These are phyloP conservation scores for Neoarthrinium moseri DNA, from an alignment of 2,329 filamentous ascomycete species.

Conservation along the genomic window DNA sequence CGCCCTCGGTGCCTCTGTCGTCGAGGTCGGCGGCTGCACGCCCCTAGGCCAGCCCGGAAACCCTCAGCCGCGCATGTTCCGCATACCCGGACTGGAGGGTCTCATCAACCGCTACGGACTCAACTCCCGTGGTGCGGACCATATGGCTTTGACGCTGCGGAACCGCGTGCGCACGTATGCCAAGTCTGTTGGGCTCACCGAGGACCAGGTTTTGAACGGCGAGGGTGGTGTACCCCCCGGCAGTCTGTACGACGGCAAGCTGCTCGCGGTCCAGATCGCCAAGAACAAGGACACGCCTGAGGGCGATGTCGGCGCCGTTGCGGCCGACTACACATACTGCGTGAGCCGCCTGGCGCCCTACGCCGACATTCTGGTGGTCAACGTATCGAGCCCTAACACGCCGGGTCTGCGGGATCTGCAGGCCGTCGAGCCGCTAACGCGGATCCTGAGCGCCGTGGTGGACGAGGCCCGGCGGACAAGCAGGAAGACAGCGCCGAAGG, in stretches of 20 bases:
- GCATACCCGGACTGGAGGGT: constrained; percentile 77
- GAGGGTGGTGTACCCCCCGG: constrained; percentile 77
- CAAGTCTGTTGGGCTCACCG: constrained; percentile 66
- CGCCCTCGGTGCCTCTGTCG: constrained; percentile 78
- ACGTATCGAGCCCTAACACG: constrained; percentile 95
- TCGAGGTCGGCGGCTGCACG: constrained; percentile 91
- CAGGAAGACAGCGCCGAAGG: constrained; percentile 70
- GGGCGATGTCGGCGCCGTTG: constrained; percentile 77
- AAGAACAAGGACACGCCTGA: constrained; percentile 96
- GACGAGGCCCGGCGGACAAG: constrained; percentile 68
- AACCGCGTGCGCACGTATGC: constrained; percentile 79
- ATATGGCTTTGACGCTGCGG: constrained; percentile 76
- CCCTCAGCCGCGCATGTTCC: constrained; percentile 82
- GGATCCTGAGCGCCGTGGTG: constrained; percentile 80
- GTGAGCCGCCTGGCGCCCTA: constrained; percentile 81
- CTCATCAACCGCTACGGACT: constrained; percentile 96
- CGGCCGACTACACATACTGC: constrained; percentile 83
- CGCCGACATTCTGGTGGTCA: constrained; percentile 95
- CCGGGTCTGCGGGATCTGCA: constrained; percentile 87
- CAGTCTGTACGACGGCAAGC: constrained; percentile 70
- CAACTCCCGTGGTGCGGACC: constrained; percentile 87
- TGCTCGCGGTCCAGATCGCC: constrained; percentile 88
- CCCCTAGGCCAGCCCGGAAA: constrained; percentile 88
- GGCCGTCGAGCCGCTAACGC: constrained; percentile 76
- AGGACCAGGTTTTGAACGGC: constrained; percentile 74